Percentiles rank a stretch among this genome's conserved stretches.
These are phyloP conservation scores for Xylaria sp. DNA, from an alignment of 2,329 filamentous ascomycete species.

Conservation along the genomic window DNA sequence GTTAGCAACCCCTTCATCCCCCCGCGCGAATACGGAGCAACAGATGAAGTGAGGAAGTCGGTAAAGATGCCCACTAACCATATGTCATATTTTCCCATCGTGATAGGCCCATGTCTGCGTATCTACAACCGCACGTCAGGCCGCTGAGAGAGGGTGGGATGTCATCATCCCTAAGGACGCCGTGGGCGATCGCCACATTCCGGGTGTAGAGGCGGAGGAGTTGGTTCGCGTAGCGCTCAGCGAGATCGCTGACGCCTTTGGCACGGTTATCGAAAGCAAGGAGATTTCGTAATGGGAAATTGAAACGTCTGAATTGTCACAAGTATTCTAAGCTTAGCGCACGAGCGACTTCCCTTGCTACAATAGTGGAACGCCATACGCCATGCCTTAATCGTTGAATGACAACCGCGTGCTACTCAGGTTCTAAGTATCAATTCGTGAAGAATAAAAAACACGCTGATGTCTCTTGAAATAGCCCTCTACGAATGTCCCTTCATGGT, in stretches of 20 bases:
- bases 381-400: too few species aligned
- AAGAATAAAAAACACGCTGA: too few species aligned
- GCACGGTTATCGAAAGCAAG: slow-evolving; percentile 19
- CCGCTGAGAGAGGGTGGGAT: slow-evolving; percentile 19
- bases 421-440: too few species aligned
- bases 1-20: not conserved
- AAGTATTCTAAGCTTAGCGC: too few species aligned
- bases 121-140: slow-evolving; percentile 20
- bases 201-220: slow-evolving; percentile 15
- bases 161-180: slow-evolving; percentile 17
- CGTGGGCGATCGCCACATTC: slow-evolving; percentile 21
- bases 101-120: slow-evolving; percentile 21
- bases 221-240: slow-evolving; percentile 19
- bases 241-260: slow-evolving; percentile 22
- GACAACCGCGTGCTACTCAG: too few species aligned
- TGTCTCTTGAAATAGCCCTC: too few species aligned
- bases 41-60: not conserved
- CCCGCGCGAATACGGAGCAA: too few species aligned
- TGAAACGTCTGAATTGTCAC: too few species aligned
- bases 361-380: too few species aligned
- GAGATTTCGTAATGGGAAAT: slow-evolving; percentile 2
- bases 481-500: not conserved
- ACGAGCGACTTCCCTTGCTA: too few species aligned
- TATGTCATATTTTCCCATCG: not conserved
- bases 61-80: not conserved